phyloP scores from a whole-genome alignment of 106 monocot genomes.

The Dendrobium chrysotoxum region DNA sequence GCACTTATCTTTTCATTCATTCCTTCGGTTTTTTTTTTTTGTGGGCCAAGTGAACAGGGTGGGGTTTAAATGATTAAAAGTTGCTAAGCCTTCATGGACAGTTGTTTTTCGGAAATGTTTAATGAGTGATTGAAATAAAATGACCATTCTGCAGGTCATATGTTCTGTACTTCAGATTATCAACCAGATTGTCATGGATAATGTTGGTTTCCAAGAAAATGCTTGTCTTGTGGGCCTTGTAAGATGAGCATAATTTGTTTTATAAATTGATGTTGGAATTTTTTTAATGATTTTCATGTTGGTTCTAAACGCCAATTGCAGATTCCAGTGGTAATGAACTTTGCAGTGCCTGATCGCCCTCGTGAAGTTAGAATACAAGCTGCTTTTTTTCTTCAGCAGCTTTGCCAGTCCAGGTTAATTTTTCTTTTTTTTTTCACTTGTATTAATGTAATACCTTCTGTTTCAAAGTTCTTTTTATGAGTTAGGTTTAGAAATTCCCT shows the following conservation, averaged over 20 bases:
- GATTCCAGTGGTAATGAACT: slow-evolving; percentile 87
- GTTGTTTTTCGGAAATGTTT: neutral
- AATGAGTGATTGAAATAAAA: neutral
- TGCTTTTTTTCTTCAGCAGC: slow-evolving; percentile 82
- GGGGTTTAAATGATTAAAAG: neutral
- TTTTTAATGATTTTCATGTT: neutral
- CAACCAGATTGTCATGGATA: slow-evolving; percentile 74
- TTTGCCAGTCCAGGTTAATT: slow-evolving; percentile 80
- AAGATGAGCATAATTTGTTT: slow-evolving; percentile 17
- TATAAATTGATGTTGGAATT: neutral
- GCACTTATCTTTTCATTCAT: neutral
- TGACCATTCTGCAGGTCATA: slow-evolving; percentile 43
- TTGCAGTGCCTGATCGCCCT: slow-evolving; percentile 64
- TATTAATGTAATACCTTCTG: neutral
- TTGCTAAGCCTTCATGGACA: too few relatives aligned
- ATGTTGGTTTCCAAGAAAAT: slow-evolving; percentile 72
- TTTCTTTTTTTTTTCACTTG: neutral
- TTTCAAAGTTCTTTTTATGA: neutral
- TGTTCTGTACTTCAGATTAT: slow-evolving; percentile 76
- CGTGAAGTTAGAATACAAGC: slow-evolving; percentile 92
- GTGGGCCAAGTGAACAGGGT: neutral
- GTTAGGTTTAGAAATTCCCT: neutral
- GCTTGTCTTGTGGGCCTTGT: slow-evolving; percentile 90
- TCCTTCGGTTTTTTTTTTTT: neutral
- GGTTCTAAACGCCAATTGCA: slow-evolving; percentile 18